Percentiles rank a stretch among this genome's conserved stretches.
Evolutionary conservation across 805 yeast species (phyloP).

Genomic region (Zygoascus flipseniorum): DNA sequence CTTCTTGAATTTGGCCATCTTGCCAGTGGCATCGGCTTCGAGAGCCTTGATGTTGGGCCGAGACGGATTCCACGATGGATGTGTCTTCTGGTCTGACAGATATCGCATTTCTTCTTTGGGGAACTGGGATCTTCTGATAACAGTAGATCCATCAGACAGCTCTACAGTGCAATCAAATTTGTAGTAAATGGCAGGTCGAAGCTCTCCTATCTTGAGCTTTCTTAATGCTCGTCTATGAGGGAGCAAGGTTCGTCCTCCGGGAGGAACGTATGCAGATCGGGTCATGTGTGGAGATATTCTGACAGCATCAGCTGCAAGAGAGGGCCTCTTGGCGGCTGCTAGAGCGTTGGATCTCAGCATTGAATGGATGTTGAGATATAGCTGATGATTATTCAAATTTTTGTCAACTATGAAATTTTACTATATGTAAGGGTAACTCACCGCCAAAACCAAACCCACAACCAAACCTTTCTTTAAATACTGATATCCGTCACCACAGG

Average conservation of each 20-base stretch:
- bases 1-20: slow-evolving; percentile 37
- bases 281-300: background rate
- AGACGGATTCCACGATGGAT: slow-evolving; percentile 81
- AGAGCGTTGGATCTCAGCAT: background rate
- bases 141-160: slow-evolving; percentile 88
- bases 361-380: background rate
- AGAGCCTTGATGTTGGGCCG: slow-evolving; percentile 65
- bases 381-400: background rate
- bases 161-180: slow-evolving; percentile 86
- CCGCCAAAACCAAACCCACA: background rate
- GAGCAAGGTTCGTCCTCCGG: slow-evolving; percentile 12
- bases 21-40: slow-evolving; percentile 81
- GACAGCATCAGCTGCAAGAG: background rate
- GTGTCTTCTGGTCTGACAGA: slow-evolving; percentile 82
- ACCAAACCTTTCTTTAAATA: background rate
- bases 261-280: slow-evolving; percentile 13
- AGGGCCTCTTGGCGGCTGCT: background rate
- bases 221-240: slow-evolving; percentile 12
- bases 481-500: slow-evolving; percentile 10
- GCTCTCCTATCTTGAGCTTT: slow-evolving; percentile 51
- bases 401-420: background rate
- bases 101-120: slow-evolving; percentile 82
- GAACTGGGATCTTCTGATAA: slow-evolving; percentile 71
- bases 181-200: slow-evolving; percentile 88
- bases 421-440: background rate